Evolutionary conservation across 225 moss, liverwort and hornwort genomes (phyloP), one percentile per base, ranked within the genome.

Genomic region (Takakia lepidozioides): DNA sequence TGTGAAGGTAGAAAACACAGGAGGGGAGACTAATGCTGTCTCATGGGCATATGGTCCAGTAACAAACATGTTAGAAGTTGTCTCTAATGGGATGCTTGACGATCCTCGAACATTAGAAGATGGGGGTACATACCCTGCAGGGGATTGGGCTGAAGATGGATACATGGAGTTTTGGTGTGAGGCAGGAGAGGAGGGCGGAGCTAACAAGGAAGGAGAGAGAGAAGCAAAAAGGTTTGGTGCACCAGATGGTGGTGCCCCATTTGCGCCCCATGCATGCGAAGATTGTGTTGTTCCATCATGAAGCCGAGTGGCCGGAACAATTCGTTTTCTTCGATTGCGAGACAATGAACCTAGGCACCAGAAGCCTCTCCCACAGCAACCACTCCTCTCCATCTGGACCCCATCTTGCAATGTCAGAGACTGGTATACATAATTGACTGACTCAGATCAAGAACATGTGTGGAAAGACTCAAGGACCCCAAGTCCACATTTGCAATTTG

Each of bases 11-110:
- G 98, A 98, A 56, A 91, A 87, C 24, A 83, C 90, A 7, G 91
- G 98, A 27, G 98, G 98, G n/a, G 98, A 84, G 29, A 98, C 98
- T 16, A 98, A 86, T 16, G 95, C 91, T n/a, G 98, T 98, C 64
- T 98, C 98, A 55, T 98, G 98, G 23, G 98, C 98, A 28, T 98
- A 98, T 3, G 98, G 98, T 29, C 98, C 98, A 49, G 83, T 78
- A 46, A 81, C 75, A 47, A 98, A 98, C 98, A 98, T 98, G 36
- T 85, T 91, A n/a, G 91, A 77, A 10, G 87, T 75, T 14, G 72
- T 80, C 68, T 85, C 87, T 8, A 88, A 44, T 23, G 93, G 86
- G 49, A 84, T 86, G 58, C 88, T 83, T 17, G 88, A 86, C 17
- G 80, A 75, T 25, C 83, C 81, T 2, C 61, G 71, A 45, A 61